These are phyloP conservation scores for Saxispiralis lemnorum DNA, from an alignment of 495 filamentous ascomycete species.

Conservation along the genomic window DNA sequence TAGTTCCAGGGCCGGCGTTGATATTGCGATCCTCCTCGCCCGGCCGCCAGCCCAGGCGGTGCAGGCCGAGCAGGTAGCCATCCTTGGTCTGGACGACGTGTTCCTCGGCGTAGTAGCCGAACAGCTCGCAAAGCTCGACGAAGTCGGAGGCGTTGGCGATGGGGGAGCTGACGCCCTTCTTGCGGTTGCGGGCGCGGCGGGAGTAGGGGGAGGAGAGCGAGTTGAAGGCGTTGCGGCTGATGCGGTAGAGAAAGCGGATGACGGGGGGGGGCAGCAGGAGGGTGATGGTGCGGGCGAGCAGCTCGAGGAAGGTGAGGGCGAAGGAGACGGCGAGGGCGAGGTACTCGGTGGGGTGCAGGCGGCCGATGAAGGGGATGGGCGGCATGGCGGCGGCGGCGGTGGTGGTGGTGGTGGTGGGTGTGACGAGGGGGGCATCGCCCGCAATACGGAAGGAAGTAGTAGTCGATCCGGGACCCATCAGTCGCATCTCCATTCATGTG, in stretches of 20 bases:
- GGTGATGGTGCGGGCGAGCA: slow-evolving; percentile 69
- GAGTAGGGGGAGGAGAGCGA: slow-evolving; percentile 50
- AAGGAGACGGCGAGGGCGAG: slow-evolving; percentile 68
- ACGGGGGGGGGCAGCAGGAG: slow-evolving; percentile 67
- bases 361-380: slow-evolving; percentile 59
- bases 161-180: slow-evolving; percentile 28
- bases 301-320: slow-evolving; percentile 61
- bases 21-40: slow-evolving; percentile 59
- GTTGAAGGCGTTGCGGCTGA: slow-evolving; percentile 71
- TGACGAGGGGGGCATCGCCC: no score
- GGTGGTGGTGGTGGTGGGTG: slow-evolving; percentile 41
- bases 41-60: slow-evolving; percentile 64
- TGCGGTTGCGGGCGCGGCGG: slow-evolving; percentile 40
- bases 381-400: no score
- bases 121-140: slow-evolving; percentile 73
- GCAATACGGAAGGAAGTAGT: neutral
- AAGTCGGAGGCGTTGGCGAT: slow-evolving; percentile 66
- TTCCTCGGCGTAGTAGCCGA: slow-evolving; percentile 83
- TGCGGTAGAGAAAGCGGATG: slow-evolving; percentile 63
- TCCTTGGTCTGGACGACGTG: slow-evolving; percentile 88
- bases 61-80: slow-evolving; percentile 82
- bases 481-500: no score
- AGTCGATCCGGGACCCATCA: no score
- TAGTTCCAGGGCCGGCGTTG: slow-evolving; percentile 47
- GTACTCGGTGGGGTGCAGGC: slow-evolving; percentile 65